phyloP scores from a whole-genome alignment of 345 rosid species.

The Acer saccharum region DNA sequence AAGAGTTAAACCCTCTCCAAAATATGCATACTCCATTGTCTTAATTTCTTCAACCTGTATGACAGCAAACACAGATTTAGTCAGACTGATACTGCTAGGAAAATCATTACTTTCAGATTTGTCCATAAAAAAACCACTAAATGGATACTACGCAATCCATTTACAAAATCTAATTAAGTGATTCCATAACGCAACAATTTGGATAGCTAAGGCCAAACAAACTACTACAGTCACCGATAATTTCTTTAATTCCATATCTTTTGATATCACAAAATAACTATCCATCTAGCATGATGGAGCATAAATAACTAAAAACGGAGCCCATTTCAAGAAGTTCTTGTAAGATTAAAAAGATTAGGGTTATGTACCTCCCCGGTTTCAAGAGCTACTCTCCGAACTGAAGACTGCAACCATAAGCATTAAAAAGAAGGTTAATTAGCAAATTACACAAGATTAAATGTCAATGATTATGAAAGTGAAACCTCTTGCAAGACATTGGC shows the following conservation, averaged over 20 bases:
- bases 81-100: background rate
- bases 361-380: constrained; percentile 73
- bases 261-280: background rate
- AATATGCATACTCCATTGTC: constrained; percentile 52
- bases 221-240: background rate
- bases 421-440: constrained; percentile 10
- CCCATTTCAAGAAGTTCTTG: background rate
- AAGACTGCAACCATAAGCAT: constrained; percentile 56
- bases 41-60: constrained; percentile 61
- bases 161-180: background rate
- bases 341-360: background rate
- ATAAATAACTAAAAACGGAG: background rate
- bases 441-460: background rate
- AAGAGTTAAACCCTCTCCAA: constrained; percentile 96
- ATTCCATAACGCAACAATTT: background rate
- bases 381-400: constrained; percentile 76
- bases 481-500: background rate
- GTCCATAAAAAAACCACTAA: background rate
- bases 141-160: background rate
- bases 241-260: background rate
- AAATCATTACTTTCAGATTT: background rate
- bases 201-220: background rate
- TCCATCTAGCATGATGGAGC: background rate
- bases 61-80: constrained; percentile 9
- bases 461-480: background rate